These are phyloP conservation scores for Carex cristatella DNA, from an alignment of 176 grass and related monocot species.

Conservation along the genomic window DNA sequence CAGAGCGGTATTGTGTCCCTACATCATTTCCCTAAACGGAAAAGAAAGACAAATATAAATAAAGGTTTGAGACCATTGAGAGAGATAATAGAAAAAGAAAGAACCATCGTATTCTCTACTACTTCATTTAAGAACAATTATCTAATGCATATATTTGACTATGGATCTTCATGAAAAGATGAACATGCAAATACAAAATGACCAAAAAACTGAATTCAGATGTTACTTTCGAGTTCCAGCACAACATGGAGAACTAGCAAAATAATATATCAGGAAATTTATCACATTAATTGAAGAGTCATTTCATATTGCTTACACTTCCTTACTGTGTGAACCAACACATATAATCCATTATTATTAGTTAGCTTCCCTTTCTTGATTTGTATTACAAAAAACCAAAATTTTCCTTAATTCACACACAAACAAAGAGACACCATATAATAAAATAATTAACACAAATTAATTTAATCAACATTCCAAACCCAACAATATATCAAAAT, in stretches of 20 bases:
- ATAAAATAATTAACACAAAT: too few relatives aligned
- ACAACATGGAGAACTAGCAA: background rate
- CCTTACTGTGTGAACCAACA: background rate
- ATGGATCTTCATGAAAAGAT: background rate
- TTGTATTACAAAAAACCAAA: background rate
- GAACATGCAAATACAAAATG: background rate
- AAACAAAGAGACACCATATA: too few relatives aligned
- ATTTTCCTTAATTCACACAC: too few relatives aligned
- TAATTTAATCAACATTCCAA: too few relatives aligned
- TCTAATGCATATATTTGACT: background rate
- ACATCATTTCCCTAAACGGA: constrained; percentile 61
- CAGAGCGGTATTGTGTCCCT: constrained; percentile 89
- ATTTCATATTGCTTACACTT: background rate
- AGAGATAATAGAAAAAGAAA: background rate
- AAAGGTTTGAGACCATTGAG: too few relatives aligned
- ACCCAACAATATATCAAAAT: background rate
- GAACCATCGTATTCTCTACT: too few relatives aligned
- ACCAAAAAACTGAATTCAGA: background rate
- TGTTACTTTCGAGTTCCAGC: background rate
- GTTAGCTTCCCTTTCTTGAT: background rate
- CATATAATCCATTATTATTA: background rate
- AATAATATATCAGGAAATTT: background rate
- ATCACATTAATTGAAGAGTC: background rate
- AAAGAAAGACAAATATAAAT: background rate
- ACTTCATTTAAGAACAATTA: too few relatives aligned